phyloP scores from a whole-genome alignment of 345 rosid genomes.

The Euphorbia peplus region DNA sequence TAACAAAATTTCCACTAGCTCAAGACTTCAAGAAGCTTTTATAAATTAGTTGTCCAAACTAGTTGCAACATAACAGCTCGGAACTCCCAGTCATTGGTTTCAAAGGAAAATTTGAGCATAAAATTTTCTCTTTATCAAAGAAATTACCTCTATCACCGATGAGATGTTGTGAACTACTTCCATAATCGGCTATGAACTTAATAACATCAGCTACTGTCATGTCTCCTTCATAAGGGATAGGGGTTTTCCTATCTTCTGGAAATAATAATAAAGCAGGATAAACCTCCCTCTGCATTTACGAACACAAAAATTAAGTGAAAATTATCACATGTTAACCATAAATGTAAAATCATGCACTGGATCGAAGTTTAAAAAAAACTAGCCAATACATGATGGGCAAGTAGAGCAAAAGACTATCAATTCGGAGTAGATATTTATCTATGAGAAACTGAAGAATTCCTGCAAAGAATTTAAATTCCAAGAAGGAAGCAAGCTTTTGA shows the following conservation, averaged over 20 bases:
- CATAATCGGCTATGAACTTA: slow-evolving; percentile 61
- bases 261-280: slow-evolving; percentile 78
- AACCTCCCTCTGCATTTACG: too few species aligned
- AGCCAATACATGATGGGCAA: background rate
- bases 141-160: slow-evolving; percentile 46
- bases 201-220: slow-evolving; percentile 60
- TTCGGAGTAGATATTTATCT: background rate
- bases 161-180: slow-evolving; percentile 54
- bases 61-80: background rate
- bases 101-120: background rate
- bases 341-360: background rate
- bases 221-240: slow-evolving; percentile 63
- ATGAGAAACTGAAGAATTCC: background rate
- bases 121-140: slow-evolving; percentile 8
- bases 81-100: slow-evolving; percentile 1
- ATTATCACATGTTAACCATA: too few species aligned
- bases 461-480: background rate
- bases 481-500: background rate
- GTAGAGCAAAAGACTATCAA: background rate
- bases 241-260: slow-evolving; percentile 64
- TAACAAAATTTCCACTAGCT: background rate
- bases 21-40: background rate
- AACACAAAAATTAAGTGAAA: too few species aligned
- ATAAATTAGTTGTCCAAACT: background rate
- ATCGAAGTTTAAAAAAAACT: background rate